Percentiles rank a stretch among this genome's conserved stretches.
Evolutionary conservation across 768 basidiomycete genomes (phyloP).

Genomic region (Termitomyces sp.): DNA sequence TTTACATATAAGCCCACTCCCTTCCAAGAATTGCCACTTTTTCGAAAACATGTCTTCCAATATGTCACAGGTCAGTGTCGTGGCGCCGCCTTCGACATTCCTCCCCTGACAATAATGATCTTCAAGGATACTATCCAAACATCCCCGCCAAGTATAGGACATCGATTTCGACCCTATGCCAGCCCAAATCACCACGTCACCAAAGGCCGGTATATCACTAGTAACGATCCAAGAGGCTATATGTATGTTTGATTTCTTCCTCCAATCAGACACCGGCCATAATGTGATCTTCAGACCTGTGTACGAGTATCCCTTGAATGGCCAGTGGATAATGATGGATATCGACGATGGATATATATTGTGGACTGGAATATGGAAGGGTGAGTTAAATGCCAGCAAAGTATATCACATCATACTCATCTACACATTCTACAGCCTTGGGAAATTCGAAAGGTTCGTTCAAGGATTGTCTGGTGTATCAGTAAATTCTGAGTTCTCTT

Average conservation of each 20-base stretch:
- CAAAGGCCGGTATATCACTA: constrained; percentile 85
- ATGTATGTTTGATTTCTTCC: constrained; percentile 48
- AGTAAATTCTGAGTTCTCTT: constrained; percentile 11
- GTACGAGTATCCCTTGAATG: constrained; percentile 85
- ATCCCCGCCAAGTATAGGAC: constrained; percentile 32
- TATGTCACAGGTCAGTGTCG: constrained; percentile 39
- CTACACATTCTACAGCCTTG: constrained; percentile 46
- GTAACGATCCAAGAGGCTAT: constrained; percentile 85
- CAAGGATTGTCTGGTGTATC: constrained; percentile 2
- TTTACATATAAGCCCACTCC: constrained; percentile 16
- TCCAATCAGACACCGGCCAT: neutral
- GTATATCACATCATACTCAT: constrained; percentile 8
- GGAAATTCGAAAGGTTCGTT: constrained; percentile 81
- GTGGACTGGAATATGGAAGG: constrained; percentile 96
- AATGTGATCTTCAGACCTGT: constrained; percentile 52
- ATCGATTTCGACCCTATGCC: constrained; percentile 65
- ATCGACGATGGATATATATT: constrained; percentile 89
- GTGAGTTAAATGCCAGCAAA: constrained; percentile 31
- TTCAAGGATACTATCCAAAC: constrained; percentile 41
- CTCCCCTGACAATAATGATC: neutral
- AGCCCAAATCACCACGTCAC: constrained; percentile 78
- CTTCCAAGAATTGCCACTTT: constrained; percentile 9
- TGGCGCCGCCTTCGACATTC: neutral
- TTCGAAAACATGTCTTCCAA: constrained; percentile 36
- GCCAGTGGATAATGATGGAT: constrained; percentile 96